phyloP scores from a whole-genome alignment of 2,329 filamentous ascomycete genomes.

The Fusarium sp. region DNA sequence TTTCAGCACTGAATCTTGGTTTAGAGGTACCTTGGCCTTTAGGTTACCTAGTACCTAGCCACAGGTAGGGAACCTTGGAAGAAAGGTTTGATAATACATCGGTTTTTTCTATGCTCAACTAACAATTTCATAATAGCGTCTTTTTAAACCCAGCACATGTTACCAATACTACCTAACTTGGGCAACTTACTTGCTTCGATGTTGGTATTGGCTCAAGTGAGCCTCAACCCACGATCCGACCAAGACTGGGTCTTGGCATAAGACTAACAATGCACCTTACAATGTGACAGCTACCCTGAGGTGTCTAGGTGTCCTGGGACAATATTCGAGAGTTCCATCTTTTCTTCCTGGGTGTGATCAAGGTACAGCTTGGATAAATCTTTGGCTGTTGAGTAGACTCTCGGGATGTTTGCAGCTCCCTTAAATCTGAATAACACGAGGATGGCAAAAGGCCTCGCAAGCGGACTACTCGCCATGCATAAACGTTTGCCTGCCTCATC shows the following conservation, averaged over 20 bases:
- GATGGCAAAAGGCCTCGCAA: not conserved
- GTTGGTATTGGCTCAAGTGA: not conserved
- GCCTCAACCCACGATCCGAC: not conserved
- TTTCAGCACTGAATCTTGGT: not conserved
- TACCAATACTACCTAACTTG: not conserved
- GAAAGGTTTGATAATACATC: too few relatives aligned
- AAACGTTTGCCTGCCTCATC: constrained; percentile 7
- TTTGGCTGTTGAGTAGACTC: not conserved
- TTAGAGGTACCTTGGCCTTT: not conserved
- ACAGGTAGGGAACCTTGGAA: too few relatives aligned
- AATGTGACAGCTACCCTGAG: not conserved
- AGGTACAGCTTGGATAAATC: too few relatives aligned
- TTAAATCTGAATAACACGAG: constrained; percentile 1
- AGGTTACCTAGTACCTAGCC: not conserved
- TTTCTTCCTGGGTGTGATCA: too few relatives aligned
- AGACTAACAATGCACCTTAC: not conserved
- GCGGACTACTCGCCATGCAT: constrained; percentile 7
- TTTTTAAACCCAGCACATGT: not conserved
- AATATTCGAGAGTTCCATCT: too few relatives aligned
- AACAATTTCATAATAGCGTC: too few relatives aligned
- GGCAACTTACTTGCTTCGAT: too few relatives aligned
- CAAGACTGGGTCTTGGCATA: not conserved
- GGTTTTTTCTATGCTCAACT: too few relatives aligned
- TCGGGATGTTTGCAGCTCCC: not conserved
- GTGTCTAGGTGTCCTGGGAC: too few relatives aligned